Conservation (phyloP, 169 alveolate species). For the Plasmodium ovale region DNA sequence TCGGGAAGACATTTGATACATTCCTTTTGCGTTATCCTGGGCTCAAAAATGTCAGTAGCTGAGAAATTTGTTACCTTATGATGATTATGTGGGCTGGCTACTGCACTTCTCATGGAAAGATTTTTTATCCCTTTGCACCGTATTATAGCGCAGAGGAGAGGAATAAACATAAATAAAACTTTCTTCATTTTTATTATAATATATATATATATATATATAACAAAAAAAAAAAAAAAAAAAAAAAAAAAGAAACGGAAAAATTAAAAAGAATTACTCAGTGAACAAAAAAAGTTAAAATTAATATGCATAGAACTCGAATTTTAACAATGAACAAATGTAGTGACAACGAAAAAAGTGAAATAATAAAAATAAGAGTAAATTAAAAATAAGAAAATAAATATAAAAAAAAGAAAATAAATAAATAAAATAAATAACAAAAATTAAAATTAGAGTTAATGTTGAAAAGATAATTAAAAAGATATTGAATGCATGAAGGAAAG, state of each 20-base stretch:
- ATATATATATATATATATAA: too few species aligned
- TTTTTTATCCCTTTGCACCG: slow-evolving; percentile 13
- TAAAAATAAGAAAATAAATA: neutral
- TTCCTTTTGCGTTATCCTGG: slow-evolving; percentile 40
- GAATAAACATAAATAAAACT: neutral
- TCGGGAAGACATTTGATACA: slow-evolving; percentile 69
- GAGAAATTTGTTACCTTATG: slow-evolving; percentile 13
- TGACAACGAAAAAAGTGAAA: too few species aligned
- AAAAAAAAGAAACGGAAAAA: neutral
- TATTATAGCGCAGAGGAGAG: slow-evolving; percentile 11
- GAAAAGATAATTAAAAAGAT: too few species aligned
- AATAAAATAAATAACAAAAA: too few species aligned
- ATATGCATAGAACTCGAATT: neutral
- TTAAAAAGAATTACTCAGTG: neutral
- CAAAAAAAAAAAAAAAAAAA: neutral
- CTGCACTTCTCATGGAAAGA: slow-evolving; percentile 5
- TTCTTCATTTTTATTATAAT: slow-evolving; percentile 15
- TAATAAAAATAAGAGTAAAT: neutral
- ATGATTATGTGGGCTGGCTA: neutral
- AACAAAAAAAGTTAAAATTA: neutral
- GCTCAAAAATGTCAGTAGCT: slow-evolving; percentile 48
- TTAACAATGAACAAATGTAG: neutral
- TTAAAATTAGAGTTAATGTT: too few species aligned
- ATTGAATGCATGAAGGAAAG: too few species aligned
- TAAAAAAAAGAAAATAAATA: too few species aligned